phyloP scores from a whole-genome alignment of 768 basidiomycete genomes.

The Mycena maculata region DNA sequence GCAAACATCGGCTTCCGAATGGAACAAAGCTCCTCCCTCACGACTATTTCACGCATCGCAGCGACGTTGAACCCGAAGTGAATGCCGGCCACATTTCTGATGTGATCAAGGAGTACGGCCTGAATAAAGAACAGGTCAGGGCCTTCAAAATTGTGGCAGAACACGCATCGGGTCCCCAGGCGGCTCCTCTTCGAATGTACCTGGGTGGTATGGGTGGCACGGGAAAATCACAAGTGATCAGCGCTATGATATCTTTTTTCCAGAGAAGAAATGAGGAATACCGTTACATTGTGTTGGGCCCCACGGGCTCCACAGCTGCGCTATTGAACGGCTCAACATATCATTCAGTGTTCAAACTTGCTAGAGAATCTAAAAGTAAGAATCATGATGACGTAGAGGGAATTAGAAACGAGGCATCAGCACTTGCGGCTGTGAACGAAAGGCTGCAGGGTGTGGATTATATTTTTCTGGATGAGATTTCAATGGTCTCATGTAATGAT shows the following conservation, averaged over 20 bases:
- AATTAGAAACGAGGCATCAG: slow-evolving; percentile 2
- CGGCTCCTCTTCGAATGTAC: too few species aligned
- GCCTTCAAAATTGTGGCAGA: neutral
- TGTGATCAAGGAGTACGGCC: neutral
- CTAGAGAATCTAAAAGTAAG: slow-evolving; percentile 30
- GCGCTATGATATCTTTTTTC: slow-evolving; percentile 32
- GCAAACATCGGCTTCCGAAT: neutral
- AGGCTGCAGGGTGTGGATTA: slow-evolving; percentile 45
- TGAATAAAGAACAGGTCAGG: neutral
- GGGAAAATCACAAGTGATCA: slow-evolving; percentile 8
- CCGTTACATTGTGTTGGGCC: slow-evolving; percentile 14
- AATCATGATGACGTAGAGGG: neutral
- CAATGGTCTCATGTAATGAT: slow-evolving; percentile 27
- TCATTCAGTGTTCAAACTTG: slow-evolving; percentile 11
- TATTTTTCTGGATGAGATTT: slow-evolving; percentile 53
- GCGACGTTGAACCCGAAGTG: neutral
- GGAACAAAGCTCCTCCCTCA: neutral
- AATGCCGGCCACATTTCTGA: neutral
- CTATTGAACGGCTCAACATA: slow-evolving; percentile 31
- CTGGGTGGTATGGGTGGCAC: neutral
- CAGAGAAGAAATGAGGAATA: neutral
- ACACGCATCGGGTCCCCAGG: too few species aligned
- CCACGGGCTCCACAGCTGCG: slow-evolving; percentile 39
- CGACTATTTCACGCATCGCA: neutral
- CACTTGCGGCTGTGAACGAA: slow-evolving; percentile 7